Evolutionary conservation across 2,329 filamentous ascomycete genomes (phyloP).

Genomic region (Aspergillus melleus): DNA sequence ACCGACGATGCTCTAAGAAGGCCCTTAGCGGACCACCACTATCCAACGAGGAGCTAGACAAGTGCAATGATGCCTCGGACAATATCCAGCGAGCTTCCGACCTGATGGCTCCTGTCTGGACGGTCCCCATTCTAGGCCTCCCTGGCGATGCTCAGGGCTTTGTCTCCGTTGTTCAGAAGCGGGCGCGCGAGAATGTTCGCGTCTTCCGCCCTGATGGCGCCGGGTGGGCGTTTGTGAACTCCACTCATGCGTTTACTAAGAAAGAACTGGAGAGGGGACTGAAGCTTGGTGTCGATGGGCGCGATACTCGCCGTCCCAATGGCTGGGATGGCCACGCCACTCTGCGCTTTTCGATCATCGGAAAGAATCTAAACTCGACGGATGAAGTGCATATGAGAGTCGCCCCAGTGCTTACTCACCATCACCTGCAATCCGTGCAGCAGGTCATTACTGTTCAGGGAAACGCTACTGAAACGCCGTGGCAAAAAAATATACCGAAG

Average conservation of each 20-base stretch:
- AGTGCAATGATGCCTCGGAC: slow-evolving; percentile 40
- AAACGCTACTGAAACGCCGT: slow-evolving; percentile 6
- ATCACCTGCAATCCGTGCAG: slow-evolving; percentile 34
- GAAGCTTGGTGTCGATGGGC: slow-evolving; percentile 39
- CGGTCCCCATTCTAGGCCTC: slow-evolving; percentile 26
- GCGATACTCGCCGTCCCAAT: slow-evolving; percentile 26
- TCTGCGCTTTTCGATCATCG: slow-evolving; percentile 29
- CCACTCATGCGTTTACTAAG: slow-evolving; percentile 29
- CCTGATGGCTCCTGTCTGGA: slow-evolving; percentile 35
- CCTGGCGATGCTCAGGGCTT: slow-evolving; percentile 1
- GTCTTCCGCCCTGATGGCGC: slow-evolving; percentile 24
- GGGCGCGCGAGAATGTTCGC: slow-evolving; percentile 24
- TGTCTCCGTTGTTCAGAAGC: not conserved
- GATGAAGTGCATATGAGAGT: slow-evolving; percentile 34
- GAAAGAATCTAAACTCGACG: slow-evolving; percentile 21
- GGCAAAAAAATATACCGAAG: slow-evolving; percentile 10
- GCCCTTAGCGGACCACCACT: slow-evolving; percentile 11
- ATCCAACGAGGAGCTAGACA: slow-evolving; percentile 27
- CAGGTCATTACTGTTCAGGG: slow-evolving; percentile 25
- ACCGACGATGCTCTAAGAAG: slow-evolving; percentile 28
- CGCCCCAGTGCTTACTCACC: slow-evolving; percentile 42
- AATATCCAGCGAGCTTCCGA: slow-evolving; percentile 32
- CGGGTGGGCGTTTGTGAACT: slow-evolving; percentile 29
- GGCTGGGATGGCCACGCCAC: slow-evolving; percentile 15
- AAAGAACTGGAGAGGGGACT: slow-evolving; percentile 31